A percentile compares a stretch with the other conserved stretches of the same genome.
phyloP scores from a whole-genome alignment of 306 rosid genomes.

The Sophora flavescens region DNA sequence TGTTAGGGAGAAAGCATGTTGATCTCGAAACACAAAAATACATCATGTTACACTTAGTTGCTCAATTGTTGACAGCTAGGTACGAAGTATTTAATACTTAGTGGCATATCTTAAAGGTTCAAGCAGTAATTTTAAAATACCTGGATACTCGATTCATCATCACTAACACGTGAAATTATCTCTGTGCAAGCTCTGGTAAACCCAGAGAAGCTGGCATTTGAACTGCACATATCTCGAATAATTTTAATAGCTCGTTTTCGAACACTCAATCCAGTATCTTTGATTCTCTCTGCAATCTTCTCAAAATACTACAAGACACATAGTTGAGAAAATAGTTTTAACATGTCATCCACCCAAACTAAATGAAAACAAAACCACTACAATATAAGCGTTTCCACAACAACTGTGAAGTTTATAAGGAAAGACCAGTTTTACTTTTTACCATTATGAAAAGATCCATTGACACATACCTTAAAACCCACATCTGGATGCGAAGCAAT shows the following conservation, averaged over 20 bases:
- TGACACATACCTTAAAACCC: constrained; percentile 85
- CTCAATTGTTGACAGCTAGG: background rate
- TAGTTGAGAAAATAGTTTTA: constrained; percentile 25
- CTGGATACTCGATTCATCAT: constrained; percentile 96
- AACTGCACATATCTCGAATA: constrained; percentile 95
- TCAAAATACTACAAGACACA: constrained; percentile 80
- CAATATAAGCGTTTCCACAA: constrained; percentile 17
- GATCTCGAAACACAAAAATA: constrained; percentile 5
- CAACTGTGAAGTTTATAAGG: constrained; percentile 28
- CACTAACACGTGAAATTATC: constrained; percentile 90
- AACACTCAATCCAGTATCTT: constrained; percentile 97
- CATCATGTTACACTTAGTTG: background rate
- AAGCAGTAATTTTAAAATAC: constrained; percentile 54
- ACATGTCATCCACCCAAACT: constrained; percentile 40
- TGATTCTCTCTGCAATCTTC: constrained; percentile 94
- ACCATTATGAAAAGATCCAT: constrained; percentile 34
- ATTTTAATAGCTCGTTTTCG: constrained; percentile 96
- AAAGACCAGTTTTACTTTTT: background rate
- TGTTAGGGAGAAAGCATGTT: background rate
- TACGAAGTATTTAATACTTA: constrained; percentile 5
- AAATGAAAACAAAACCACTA: constrained; percentile 9
- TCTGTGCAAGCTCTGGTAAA: constrained; percentile 89
- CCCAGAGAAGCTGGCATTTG: constrained; percentile 82
- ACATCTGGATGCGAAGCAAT: constrained; percentile 99
- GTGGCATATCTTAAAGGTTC: constrained; percentile 11